Base-by-base conservation (phyloP, 2,329 filamentous ascomycete genomes). In the Apiospora aurea region DNA sequence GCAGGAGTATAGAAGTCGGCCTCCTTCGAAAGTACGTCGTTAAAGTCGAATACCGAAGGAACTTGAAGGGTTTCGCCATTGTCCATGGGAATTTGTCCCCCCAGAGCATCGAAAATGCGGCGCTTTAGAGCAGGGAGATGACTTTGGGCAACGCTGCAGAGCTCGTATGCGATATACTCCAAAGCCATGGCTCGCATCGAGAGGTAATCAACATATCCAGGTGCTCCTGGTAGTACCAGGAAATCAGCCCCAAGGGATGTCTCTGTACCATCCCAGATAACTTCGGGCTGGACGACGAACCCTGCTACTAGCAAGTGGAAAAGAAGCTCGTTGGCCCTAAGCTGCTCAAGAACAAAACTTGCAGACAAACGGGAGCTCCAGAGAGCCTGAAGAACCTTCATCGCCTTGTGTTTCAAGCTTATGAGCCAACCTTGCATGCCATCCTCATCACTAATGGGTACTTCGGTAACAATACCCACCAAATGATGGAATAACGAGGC, bases 401-500 rank as follows among this genome's bases (percentile, higher is more conserved):
- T 88, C 21, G 88, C 89, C 77, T 92, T 90, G 73, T 90, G 88
- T 78, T 92, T 94, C 69, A 95, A 83, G 57, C 88, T 85, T 41
- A 94, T 85, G 67, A 94, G 87, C 92, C 93, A 95, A 24, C 88
- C 87, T 13, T 88, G 84, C 81, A 94, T 89, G 24, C 80, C 82
- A 2, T 87, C 87, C 51, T 89, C 88, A 72, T 92, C 87, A 1
- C 86, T 87, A 46, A 91, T 89, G 1, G 93, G 92, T 68, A 93
- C 91, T 69, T 90, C 88, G 4, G 94, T 85, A 46, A 93, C 85
- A n/a, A 96, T 86, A 16, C 89, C 87, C 68, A 97, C 84, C 69
- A 98, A 88, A 13, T 90, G 89, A 83, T 99, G 96, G 79, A 99
- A 95, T 18, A 99, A 85, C 0, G 96, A 96, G 26, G 88, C 88